Evolutionary conservation across 192 early-diverging fungal species (phyloP).

Genomic region (Coemansia sp.): DNA sequence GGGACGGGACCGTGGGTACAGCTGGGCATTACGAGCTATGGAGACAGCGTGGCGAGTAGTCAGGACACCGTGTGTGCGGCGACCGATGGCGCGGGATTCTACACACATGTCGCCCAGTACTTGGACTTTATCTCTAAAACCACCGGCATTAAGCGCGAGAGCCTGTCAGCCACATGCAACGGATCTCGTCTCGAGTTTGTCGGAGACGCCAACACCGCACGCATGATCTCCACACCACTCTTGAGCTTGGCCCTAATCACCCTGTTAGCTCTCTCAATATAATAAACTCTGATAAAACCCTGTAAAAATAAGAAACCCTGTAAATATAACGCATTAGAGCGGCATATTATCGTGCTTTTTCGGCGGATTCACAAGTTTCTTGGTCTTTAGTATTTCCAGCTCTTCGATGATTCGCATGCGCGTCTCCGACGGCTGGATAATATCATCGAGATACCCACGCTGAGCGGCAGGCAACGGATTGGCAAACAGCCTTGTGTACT

Average conservation of each 20-base stretch:
- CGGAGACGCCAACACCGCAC: constrained; percentile 7
- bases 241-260: no score
- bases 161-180: constrained; percentile 31
- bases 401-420: constrained; percentile 85
- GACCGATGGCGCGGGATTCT: constrained; percentile 49
- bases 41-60: constrained; percentile 23
- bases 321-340: constrained; percentile 33
- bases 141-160: constrained; percentile 27
- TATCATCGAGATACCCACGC: constrained; percentile 81
- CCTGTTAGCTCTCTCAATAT: neutral
- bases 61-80: constrained; percentile 33
- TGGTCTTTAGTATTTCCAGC: constrained; percentile 74
- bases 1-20: constrained; percentile 37
- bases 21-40: constrained; percentile 55
- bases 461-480: constrained; percentile 93
- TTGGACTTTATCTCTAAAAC: constrained; percentile 42
- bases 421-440: constrained; percentile 71
- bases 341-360: constrained; percentile 98
- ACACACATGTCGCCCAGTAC: constrained; percentile 50
- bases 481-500: constrained; percentile 89
- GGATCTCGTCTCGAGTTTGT: constrained; percentile 20
- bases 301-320: no score
- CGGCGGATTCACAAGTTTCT: constrained; percentile 71
- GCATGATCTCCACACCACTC: neutral
- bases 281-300: neutral